Evolutionary conservation across 441 rosid genomes (phyloP).

Genomic region (Croton laevigatus): DNA sequence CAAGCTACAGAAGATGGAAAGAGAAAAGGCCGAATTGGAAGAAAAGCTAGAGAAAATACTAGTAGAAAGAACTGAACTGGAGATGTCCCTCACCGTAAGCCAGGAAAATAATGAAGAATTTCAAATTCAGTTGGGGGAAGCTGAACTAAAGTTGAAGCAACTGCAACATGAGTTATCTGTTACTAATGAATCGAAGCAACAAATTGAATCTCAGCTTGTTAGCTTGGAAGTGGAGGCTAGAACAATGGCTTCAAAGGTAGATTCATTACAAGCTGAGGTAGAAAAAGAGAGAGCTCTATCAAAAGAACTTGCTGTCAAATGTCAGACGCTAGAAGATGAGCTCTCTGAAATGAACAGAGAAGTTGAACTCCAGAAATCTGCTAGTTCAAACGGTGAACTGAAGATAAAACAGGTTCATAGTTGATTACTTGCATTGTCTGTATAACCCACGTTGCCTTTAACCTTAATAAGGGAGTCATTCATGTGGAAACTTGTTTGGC

Average conservation of each 20-base stretch:
- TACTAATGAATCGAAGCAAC: slow-evolving; percentile 48
- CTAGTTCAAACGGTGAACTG: slow-evolving; percentile 36
- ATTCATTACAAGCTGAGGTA: slow-evolving; percentile 52
- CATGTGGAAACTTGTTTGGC: slow-evolving; percentile 15
- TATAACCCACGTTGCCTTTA: not conserved
- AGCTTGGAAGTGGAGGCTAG: slow-evolving; percentile 47
- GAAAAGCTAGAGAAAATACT: slow-evolving; percentile 22
- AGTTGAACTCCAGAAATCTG: slow-evolving; percentile 40
- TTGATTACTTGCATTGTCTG: not conserved
- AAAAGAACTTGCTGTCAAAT: slow-evolving; percentile 45
- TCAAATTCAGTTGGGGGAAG: slow-evolving; percentile 50
- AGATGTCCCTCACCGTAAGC: slow-evolving; percentile 45
- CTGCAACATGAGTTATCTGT: slow-evolving; percentile 46
- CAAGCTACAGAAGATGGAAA: slow-evolving; percentile 44
- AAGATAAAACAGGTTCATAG: slow-evolving; percentile 72
- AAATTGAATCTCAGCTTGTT: slow-evolving; percentile 49
- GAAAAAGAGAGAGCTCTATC: slow-evolving; percentile 48
- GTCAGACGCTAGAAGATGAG: slow-evolving; percentile 64
- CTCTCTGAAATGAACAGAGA: slow-evolving; percentile 48
- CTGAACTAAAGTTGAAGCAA: slow-evolving; percentile 44
- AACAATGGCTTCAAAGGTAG: slow-evolving; percentile 45
- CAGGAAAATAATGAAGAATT: slow-evolving; percentile 45
- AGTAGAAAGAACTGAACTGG: slow-evolving; percentile 36
- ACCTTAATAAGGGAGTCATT: not conserved
- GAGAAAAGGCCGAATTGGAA: slow-evolving; percentile 35